Percentiles rank a stretch among this genome's conserved stretches.
Evolutionary conservation across 768 basidiomycete genomes (phyloP).

Genomic region (Mycena kentingensis): DNA sequence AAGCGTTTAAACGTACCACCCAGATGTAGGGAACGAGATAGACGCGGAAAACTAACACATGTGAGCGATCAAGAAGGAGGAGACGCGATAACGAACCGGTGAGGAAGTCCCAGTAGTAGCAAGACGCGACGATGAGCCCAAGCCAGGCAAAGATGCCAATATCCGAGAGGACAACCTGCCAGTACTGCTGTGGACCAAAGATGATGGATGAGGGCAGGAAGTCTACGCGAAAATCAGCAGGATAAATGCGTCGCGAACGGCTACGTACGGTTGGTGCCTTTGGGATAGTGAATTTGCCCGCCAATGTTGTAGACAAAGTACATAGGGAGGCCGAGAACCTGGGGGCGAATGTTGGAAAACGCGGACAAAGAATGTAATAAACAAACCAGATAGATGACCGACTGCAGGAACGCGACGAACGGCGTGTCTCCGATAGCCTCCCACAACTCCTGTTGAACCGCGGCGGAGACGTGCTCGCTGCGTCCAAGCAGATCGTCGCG

Average conservation of each 20-base stretch:
- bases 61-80: too few species aligned
- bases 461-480: conserved; percentile 64
- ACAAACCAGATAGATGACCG: conserved; percentile 63
- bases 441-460: conserved; percentile 70
- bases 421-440: conserved; percentile 94
- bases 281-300: conserved; percentile 82
- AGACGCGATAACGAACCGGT: too few species aligned
- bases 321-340: conserved; percentile 84
- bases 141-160: conserved; percentile 80
- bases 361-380: background rate
- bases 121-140: conserved; percentile 52
- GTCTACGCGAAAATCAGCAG: conserved; percentile 41
- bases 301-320: conserved; percentile 86
- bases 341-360: conserved; percentile 2
- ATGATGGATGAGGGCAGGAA: conserved; percentile 81
- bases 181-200: conserved; percentile 77
- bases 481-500: conserved; percentile 65
- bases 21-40: conserved; percentile 92
- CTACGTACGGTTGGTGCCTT: conserved; percentile 74
- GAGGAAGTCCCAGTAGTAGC: conserved; percentile 63
- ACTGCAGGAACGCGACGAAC: conserved; percentile 57
- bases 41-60: conserved; percentile 74
- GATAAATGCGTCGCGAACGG: background rate
- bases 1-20: conserved; percentile 51
- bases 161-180: conserved; percentile 80